A percentile compares a stretch with the other conserved stretches of the same genome.
Conservation (phyloP, 1,139 yeast genomes). For the Pichia sp. region DNA sequence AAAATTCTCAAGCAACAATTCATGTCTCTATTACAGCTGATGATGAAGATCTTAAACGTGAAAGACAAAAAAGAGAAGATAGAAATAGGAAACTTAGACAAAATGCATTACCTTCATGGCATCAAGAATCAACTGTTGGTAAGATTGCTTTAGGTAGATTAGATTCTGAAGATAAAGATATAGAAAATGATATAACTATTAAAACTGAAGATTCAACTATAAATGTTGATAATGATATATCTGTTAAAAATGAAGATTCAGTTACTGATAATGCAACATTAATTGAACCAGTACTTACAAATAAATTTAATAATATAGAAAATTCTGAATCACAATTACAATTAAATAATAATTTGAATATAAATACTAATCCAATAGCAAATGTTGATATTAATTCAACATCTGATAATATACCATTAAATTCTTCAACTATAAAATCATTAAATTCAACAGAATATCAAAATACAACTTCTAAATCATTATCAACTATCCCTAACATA, state of each 20-base stretch:
- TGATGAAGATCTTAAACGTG: constrained; percentile 64
- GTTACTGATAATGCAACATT: not conserved
- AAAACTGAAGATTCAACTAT: not conserved
- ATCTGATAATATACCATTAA: not conserved
- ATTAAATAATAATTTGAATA: too few species aligned
- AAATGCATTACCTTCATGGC: constrained; percentile 97
- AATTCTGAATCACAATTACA: too few species aligned
- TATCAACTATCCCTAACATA: constrained; percentile 9
- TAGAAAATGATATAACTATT: not conserved
- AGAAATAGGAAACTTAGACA: constrained; percentile 74
- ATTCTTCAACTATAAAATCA: not conserved
- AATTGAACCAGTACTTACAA: not conserved
- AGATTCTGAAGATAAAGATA: constrained; percentile 29
- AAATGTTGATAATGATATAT: not conserved
- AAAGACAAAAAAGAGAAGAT: constrained; percentile 59
- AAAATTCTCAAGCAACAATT: constrained; percentile 58
- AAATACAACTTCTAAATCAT: too few species aligned
- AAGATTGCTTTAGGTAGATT: constrained; percentile 46
- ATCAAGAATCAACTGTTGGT: constrained; percentile 84
- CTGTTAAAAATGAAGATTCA: not conserved
- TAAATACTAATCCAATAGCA: not conserved
- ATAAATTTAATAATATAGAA: not conserved
- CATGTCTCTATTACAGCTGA: constrained; percentile 90
- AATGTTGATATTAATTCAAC: not conserved
- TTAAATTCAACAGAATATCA: not conserved